Conservation (phyloP, 495 filamentous ascomycete genomes). For the Annulohypoxylon maeteangense region DNA sequence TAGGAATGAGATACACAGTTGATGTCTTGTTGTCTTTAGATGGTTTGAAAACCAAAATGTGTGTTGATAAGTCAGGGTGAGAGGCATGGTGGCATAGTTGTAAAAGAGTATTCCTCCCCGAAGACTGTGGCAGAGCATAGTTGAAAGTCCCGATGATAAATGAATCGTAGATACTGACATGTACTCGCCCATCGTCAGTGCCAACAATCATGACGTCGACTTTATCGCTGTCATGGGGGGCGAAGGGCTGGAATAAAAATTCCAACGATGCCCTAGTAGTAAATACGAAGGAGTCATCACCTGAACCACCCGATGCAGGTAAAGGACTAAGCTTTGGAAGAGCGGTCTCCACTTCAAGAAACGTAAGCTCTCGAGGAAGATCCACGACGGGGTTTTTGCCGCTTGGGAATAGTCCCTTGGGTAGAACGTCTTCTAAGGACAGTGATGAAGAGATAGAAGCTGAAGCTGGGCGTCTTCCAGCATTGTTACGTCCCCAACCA, state of each 20-base stretch:
- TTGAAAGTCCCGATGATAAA: constrained; percentile 81
- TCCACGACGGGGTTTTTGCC: constrained; percentile 57
- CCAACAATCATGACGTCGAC: constrained; percentile 87
- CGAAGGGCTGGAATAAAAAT: constrained; percentile 71
- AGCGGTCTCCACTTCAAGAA: constrained; percentile 81
- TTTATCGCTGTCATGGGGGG: constrained; percentile 70
- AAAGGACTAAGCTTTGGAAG: constrained; percentile 82
- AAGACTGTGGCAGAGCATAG: constrained; percentile 47
- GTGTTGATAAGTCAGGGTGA: constrained; percentile 78
- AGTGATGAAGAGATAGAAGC: constrained; percentile 28
- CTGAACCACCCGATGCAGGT: constrained; percentile 65
- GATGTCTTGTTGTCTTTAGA: constrained; percentile 38
- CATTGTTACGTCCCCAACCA: constrained; percentile 78
- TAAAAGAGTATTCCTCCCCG: constrained; percentile 31
- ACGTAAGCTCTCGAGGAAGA: constrained; percentile 79
- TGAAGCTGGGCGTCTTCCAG: constrained; percentile 52
- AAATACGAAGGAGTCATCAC: constrained; percentile 74
- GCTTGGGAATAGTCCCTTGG: constrained; percentile 49
- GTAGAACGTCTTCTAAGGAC: constrained; percentile 47
- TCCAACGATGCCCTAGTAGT: constrained; percentile 75
- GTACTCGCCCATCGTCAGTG: constrained; percentile 79
- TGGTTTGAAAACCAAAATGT: constrained; percentile 71
- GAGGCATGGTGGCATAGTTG: constrained; percentile 72
- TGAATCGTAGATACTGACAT: constrained; percentile 89
- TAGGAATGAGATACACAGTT: constrained; percentile 72